phyloP scores from a whole-genome alignment of 306 rosid species.

The Quercus bicolor region DNA sequence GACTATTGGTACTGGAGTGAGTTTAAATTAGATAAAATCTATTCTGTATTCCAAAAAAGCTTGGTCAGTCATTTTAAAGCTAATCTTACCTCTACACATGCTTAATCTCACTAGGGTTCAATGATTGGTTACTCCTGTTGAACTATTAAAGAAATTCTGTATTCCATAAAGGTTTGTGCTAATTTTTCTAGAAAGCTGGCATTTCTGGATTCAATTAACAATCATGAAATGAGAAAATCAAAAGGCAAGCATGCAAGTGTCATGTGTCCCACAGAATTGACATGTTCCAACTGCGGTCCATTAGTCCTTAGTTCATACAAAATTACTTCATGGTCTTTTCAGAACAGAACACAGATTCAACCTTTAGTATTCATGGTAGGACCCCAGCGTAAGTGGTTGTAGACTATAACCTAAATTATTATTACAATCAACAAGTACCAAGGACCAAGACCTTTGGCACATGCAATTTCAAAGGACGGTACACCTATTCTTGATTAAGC shows the following conservation, averaged over 20 bases:
- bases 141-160: background rate
- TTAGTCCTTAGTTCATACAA: slow-evolving; percentile 18
- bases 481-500: background rate
- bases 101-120: background rate
- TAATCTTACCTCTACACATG: background rate
- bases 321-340: slow-evolving; percentile 18
- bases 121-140: background rate
- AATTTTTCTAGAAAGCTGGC: slow-evolving; percentile 7
- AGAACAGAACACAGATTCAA: slow-evolving; percentile 19
- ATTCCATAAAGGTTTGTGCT: background rate
- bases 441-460: slow-evolving; percentile 12
- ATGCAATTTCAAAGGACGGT: slow-evolving; percentile 13
- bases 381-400: slow-evolving; percentile 34
- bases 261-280: slow-evolving; percentile 36
- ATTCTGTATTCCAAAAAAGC: background rate
- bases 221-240: slow-evolving; percentile 24
- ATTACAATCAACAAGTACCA: background rate
- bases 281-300: slow-evolving; percentile 16
- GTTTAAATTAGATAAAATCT: background rate
- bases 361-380: slow-evolving; percentile 32
- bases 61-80: background rate
- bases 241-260: slow-evolving; percentile 10
- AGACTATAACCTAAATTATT: slow-evolving; percentile 17
- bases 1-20: background rate
- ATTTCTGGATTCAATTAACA: slow-evolving; percentile 21